Percentiles rank a stretch among this genome's conserved stretches.
phyloP scores from a whole-genome alignment of 441 rosid genomes.

The Theobroma grandiflorum region DNA sequence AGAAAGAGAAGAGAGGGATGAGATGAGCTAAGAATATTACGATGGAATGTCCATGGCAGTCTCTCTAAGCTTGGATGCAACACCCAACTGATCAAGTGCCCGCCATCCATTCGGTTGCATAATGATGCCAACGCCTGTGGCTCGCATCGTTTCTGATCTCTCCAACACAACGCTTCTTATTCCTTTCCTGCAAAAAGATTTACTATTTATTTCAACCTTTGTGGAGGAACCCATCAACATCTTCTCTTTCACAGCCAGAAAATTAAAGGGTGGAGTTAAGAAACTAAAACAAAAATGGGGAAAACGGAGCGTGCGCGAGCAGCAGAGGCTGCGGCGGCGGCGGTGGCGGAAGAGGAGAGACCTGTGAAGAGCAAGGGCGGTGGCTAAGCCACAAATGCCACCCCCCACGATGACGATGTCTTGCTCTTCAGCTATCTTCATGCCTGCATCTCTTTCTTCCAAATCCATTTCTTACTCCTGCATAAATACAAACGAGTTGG shows the following conservation, averaged over 20 bases:
- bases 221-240: background rate
- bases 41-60: conserved; percentile 40
- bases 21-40: conserved; percentile 9
- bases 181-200: conserved; percentile 48
- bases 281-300: background rate
- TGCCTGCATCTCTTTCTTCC: background rate
- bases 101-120: conserved; percentile 66
- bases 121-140: conserved; percentile 54
- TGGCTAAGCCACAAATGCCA: conserved; percentile 71
- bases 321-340: background rate
- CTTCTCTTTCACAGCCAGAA: background rate
- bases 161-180: conserved; percentile 57
- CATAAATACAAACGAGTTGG: too few species aligned
- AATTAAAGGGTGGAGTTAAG: background rate
- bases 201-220: background rate
- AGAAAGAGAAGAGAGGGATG: background rate
- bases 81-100: conserved; percentile 60
- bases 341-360: background rate
- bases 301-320: background rate
- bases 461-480: background rate
- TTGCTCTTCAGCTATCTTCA: conserved; percentile 28
- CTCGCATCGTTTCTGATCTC: conserved; percentile 44
- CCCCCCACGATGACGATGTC: conserved; percentile 68
- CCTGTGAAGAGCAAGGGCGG: conserved; percentile 75
- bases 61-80: conserved; percentile 50